A percentile compares a stretch with the other conserved stretches of the same genome.
Conservation (phyloP, 1,139 yeast genomes). For the Saccharomycopsis crataegensis region DNA sequence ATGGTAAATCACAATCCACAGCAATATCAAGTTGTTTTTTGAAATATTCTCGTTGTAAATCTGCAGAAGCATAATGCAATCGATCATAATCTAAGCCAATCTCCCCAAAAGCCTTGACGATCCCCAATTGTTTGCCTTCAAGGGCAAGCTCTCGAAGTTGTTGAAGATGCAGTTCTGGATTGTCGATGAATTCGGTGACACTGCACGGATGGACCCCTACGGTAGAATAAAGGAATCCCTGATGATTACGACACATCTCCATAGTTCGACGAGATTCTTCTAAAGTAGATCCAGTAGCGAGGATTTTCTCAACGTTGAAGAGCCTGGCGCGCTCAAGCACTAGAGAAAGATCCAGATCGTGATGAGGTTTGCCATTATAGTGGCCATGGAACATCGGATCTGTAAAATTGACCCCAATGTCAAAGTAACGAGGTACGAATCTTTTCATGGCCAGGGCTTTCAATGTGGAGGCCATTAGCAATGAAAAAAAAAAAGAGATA, state of each 20-base stretch:
- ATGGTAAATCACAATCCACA: slow-evolving; percentile 43
- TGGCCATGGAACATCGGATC: slow-evolving; percentile 82
- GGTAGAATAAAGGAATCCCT: slow-evolving; percentile 45
- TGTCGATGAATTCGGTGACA: slow-evolving; percentile 51
- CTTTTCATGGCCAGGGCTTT: background rate
- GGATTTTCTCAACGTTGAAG: slow-evolving; percentile 58
- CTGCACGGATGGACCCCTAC: slow-evolving; percentile 95
- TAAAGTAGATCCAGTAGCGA: slow-evolving; percentile 78
- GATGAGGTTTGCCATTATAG: slow-evolving; percentile 64
- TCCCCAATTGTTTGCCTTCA: slow-evolving; percentile 42
- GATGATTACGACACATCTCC: slow-evolving; percentile 34
- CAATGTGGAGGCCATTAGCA: no score
- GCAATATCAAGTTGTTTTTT: slow-evolving; percentile 63
- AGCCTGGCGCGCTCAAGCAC: slow-evolving; percentile 62
- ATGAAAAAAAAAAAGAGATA: background rate
- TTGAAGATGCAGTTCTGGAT: slow-evolving; percentile 33
- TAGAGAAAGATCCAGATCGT: slow-evolving; percentile 55
- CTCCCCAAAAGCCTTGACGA: slow-evolving; percentile 80
- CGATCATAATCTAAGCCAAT: slow-evolving; percentile 93
- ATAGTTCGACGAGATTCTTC: slow-evolving; percentile 50
- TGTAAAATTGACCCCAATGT: slow-evolving; percentile 72
- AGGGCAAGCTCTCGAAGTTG: slow-evolving; percentile 43
- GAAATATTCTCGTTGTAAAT: slow-evolving; percentile 62
- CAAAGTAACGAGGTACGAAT: slow-evolving; percentile 17
- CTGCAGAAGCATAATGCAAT: slow-evolving; percentile 62